These are phyloP conservation scores for Rutstroemia sp. DNA, from an alignment of 2,329 filamentous ascomycete species.

Conservation along the genomic window DNA sequence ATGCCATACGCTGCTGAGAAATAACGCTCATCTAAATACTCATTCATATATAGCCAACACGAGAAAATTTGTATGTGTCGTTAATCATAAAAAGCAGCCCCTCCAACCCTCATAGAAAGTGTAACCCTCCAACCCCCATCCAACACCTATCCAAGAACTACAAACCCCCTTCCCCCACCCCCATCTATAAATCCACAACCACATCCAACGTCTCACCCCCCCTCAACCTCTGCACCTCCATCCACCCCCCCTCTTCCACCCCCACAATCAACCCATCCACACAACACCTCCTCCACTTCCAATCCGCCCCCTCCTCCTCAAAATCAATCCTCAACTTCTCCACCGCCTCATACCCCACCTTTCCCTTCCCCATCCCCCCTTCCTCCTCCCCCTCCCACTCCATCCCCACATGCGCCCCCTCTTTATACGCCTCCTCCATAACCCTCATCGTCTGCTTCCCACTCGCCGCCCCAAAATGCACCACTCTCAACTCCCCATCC, in stretches of 20 bases:
- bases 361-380: constrained; percentile 17
- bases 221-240: constrained; percentile 52
- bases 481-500: constrained; percentile 61
- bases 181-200: constrained; percentile 16
- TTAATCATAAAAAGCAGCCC: too few species aligned
- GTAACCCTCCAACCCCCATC: too few species aligned
- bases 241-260: constrained; percentile 62
- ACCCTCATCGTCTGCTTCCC: constrained; percentile 66
- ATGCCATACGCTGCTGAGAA: too few species aligned
- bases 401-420: constrained; percentile 48
- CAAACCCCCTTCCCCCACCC: not conserved
- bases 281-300: constrained; percentile 75
- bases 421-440: constrained; percentile 59
- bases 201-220: constrained; percentile 24
- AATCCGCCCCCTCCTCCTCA: constrained; percentile 58
- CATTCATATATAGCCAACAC: too few species aligned
- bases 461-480: constrained; percentile 65
- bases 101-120: too few species aligned
- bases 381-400: constrained; percentile 4
- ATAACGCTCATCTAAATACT: too few species aligned
- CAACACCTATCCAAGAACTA: too few species aligned
- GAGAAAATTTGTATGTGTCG: too few species aligned
- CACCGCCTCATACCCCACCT: constrained; percentile 67
- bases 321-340: constrained; percentile 61
- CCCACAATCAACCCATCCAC: constrained; percentile 86